Base-by-base conservation (phyloP, 2,329 filamentous ascomycete genomes). In the Acarospora socialis region DNA sequence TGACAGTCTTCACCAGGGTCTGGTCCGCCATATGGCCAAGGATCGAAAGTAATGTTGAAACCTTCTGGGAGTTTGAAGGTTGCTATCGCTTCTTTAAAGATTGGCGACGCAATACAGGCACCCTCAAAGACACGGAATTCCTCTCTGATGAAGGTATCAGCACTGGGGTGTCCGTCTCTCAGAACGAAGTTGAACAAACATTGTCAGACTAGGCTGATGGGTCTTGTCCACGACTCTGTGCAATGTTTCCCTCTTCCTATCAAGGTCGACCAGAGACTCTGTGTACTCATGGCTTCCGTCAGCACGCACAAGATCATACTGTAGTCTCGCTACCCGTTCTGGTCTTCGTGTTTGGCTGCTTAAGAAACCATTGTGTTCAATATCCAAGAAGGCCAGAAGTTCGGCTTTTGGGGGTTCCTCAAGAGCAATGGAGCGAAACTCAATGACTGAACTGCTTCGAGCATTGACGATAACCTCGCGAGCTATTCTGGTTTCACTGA, bases 1-100 rank as follows among this genome's bases (percentile, higher is more conserved):
- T 52, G 47, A 28, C 60, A 60, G 18, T 64, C 56, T 13, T 65
- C 60, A 2, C 52, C 56, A 5, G 51, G 43, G 30, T 67, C 61
- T 7, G 61, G 50, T n/a, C 66, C 65, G 19, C 67, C 67, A 44
- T 70, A 70, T 4, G 66, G 66, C 63, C 63, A 70, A 18, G 67
- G 66, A 42, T 68, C 67, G 36, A 70, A 57, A 3, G 65, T 54
- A n/a, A 68, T 51, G 30, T 68, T 63, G 36, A 70, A 71, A 0
- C 66, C 66, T 35, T 68, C 59, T 2, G 66, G 67, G 3, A 71
- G 49, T 19, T 64, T 54, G 34, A 69, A 62, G 22, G 69, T 60
- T 2, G 60, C 55, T 6, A 69, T 45, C 2, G 62, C 64, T 33
- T 61, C 48, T 43, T 68, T 57, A 41, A 71, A 73, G 12, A 63